phyloP scores from a whole-genome alignment of 1,284 basidiomycete species.

The Meira nashicola region DNA sequence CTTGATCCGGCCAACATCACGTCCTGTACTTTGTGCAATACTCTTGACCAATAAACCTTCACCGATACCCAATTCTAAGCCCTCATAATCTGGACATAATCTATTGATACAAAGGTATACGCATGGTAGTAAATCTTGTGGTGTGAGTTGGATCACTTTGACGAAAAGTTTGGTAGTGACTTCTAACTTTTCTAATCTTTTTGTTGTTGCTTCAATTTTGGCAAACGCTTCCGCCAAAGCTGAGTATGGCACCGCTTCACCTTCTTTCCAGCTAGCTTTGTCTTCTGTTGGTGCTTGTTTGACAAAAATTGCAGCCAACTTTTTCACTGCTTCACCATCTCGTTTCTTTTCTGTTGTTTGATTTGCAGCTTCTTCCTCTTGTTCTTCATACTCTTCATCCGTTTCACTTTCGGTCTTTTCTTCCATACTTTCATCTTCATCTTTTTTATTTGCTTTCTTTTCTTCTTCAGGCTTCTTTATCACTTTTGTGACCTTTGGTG shows the following conservation, averaged over 20 bases:
- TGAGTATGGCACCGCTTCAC: slow-evolving; percentile 83
- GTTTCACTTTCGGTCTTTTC: not conserved
- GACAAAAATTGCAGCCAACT: slow-evolving; percentile 54
- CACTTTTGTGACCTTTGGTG: too few relatives aligned
- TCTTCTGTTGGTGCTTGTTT: slow-evolving; percentile 53
- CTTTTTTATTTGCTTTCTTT: not conserved
- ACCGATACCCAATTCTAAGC: slow-evolving; percentile 92
- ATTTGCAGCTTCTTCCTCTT: slow-evolving; percentile 56
- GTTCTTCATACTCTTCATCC: slow-evolving; percentile 23
- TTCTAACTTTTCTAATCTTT: slow-evolving; percentile 86
- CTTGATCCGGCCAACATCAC: slow-evolving; percentile 76
- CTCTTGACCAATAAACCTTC: slow-evolving; percentile 92
- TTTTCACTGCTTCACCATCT: slow-evolving; percentile 56
- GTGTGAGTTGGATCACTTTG: slow-evolving; percentile 79
- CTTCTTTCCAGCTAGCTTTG: slow-evolving; percentile 67
- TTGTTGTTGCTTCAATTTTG: slow-evolving; percentile 89
- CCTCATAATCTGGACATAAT: slow-evolving; percentile 92
- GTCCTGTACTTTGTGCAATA: slow-evolving; percentile 87
- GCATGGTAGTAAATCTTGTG: slow-evolving; percentile 70
- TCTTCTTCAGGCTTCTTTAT: not conserved
- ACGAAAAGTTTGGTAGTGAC: slow-evolving; percentile 81
- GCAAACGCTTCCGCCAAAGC: slow-evolving; percentile 83
- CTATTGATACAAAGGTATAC: slow-evolving; percentile 97
- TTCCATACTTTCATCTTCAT: slow-evolving; percentile 5
- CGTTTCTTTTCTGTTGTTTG: slow-evolving; percentile 50